Conservation (phyloP, 2,329 filamentous ascomycete species). For the Fusarium sp. region DNA sequence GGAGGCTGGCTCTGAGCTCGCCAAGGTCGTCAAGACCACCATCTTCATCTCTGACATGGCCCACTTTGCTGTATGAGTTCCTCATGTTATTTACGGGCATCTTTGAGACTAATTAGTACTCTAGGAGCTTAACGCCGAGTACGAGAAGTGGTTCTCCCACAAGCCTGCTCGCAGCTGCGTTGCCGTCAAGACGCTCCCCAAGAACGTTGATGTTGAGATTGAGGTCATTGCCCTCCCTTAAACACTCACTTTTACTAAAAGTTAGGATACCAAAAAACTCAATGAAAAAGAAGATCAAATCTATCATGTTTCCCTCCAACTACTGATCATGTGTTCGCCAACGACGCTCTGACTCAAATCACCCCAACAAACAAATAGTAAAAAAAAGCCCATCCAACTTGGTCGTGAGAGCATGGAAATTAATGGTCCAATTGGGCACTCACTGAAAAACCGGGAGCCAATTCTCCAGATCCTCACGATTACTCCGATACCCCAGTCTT, state of each 20-base stretch:
- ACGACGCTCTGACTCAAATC: neutral
- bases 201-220: conserved; percentile 89
- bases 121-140: conserved; percentile 83
- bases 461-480: neutral
- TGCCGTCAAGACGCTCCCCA: conserved; percentile 88
- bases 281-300: conserved; percentile 6
- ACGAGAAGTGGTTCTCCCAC: conserved; percentile 83
- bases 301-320: neutral
- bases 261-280: neutral
- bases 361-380: neutral
- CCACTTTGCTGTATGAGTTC: conserved; percentile 73
- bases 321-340: neutral
- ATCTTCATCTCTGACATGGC: conserved; percentile 94
- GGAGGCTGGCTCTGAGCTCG: conserved; percentile 81
- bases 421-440: neutral
- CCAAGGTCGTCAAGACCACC: conserved; percentile 88
- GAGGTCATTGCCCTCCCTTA: conserved; percentile 83
- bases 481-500: neutral
- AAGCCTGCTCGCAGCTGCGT: conserved; percentile 92
- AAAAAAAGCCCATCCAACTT: neutral
- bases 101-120: neutral
- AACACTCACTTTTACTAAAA: conserved; percentile 16
- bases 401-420: neutral
- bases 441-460: neutral
- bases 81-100: too few relatives aligned